Conservation (phyloP, 108 stramenopile species). For the Pseudonitzschia multiseries region DNA sequence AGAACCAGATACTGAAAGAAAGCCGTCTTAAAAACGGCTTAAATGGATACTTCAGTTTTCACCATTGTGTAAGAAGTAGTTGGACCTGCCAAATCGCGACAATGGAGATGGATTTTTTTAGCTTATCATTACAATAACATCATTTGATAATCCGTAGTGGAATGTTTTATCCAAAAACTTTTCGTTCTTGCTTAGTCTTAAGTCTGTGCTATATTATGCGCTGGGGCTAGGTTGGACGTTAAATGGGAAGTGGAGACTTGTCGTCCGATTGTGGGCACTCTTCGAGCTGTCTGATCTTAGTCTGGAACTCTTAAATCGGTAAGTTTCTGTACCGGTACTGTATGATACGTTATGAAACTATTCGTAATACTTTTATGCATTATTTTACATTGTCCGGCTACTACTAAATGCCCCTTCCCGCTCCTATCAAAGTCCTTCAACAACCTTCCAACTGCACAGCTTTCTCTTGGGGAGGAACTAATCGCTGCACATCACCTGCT, state of each 20-base stretch:
- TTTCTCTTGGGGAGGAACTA: constrained; percentile 17
- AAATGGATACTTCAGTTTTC: not conserved
- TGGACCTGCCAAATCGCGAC: not conserved
- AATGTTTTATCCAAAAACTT: not conserved
- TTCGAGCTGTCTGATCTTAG: too few species aligned
- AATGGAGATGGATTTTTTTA: not conserved
- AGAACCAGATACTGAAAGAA: constrained; percentile 30
- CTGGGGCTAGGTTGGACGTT: too few species aligned
- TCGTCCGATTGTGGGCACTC: too few species aligned
- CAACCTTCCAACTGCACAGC: not conserved
- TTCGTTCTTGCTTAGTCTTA: not conserved
- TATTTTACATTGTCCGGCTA: too few species aligned
- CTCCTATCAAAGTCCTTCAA: not conserved
- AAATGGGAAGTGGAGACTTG: too few species aligned
- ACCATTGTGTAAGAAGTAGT: not conserved
- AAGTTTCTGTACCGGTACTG: too few species aligned
- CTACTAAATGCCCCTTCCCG: too few species aligned
- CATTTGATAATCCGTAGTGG: not conserved
- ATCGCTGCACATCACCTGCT: constrained; percentile 60
- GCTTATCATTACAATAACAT: not conserved
- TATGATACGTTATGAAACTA: too few species aligned
- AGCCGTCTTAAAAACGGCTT: not conserved
- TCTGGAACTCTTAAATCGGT: too few species aligned
- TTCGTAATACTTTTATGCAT: too few species aligned
- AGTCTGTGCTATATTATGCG: too few species aligned